Base-by-base conservation (phyloP, 345 rosid species). In the Eucalyptus leucophloia region DNA sequence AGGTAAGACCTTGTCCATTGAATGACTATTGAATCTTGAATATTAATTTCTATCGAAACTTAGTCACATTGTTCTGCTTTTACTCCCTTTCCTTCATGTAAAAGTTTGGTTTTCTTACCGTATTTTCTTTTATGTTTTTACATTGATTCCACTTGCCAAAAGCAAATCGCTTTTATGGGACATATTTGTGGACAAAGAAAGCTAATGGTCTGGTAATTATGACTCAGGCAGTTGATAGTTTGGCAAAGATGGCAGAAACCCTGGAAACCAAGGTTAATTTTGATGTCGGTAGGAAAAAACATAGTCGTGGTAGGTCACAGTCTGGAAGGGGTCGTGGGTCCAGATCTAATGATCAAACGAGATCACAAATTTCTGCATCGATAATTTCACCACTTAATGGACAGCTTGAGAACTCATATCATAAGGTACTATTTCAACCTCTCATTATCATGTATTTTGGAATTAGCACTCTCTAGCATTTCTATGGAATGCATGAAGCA, bases 261-360 rank as follows among this genome's bases (percentile, higher is more conserved):
- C 8, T 90, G 44, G 96, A 98, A 92, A 90, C 91, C 86, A 98
- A 94, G 94, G 91, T 91, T 56, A 88, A 90, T 90, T 69, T 82
- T 87, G 98, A 98, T 87, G 94, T 92, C 47, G 92, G 88, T 93
- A 95, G 94, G 93, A 95, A 94, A 93, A 98, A 95, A 91, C 96
- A 93, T 88, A 95, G 96, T 91, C 99, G 99, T 77, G 98, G 98
- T 58, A 95, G 99, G 90, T 98, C 94, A 40, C 92, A 92, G 45
- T 94, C 98, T 72, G 91, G 98, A 32, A 95, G 99, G 93, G 99
- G 98, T n/a, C 98, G 99, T 89, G 97, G 97, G 91, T 95, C 97
- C 88, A 96, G 93, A 93, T 90, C 91, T 90, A 96, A 92, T 89
- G 98, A 95, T 87, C 98, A 94, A 89, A 90, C 86, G 4, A 95